These are phyloP conservation scores for Ensete glaucum DNA, from an alignment of 176 grass and related monocot species.

Conservation along the genomic window DNA sequence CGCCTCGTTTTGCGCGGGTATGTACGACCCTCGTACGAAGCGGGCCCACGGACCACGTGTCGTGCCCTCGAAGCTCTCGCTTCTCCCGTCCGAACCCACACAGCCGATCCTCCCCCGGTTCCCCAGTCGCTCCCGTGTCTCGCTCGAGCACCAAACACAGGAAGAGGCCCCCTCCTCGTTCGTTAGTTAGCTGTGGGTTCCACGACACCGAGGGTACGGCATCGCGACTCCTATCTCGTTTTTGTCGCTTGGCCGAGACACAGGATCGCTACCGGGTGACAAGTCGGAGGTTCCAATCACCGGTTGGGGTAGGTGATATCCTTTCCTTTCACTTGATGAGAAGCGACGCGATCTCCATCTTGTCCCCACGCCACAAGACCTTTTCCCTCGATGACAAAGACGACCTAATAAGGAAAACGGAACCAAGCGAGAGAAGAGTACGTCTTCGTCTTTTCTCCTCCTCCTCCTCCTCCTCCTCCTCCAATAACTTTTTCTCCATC, in stretches of 20 bases:
- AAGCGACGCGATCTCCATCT: background rate
- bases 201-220: background rate
- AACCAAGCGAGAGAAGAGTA: background rate
- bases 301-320: background rate
- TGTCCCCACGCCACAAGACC: background rate
- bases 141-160: background rate
- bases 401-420: background rate
- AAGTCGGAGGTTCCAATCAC: background rate
- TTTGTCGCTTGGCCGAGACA: background rate
- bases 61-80: too few relatives aligned
- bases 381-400: background rate
- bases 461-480: background rate
- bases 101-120: too few relatives aligned
- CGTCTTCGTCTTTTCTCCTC: background rate
- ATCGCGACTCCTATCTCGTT: background rate
- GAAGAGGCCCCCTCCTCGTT: background rate
- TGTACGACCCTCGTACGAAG: background rate
- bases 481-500: background rate
- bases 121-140: too few relatives aligned
- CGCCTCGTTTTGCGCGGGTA: too few relatives aligned
- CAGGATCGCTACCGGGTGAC: background rate
- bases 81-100: too few relatives aligned
- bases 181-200: background rate
- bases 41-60: too few relatives aligned
- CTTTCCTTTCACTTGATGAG: constrained; percentile 1